A percentile compares a stretch with the other conserved stretches of the same genome.
phyloP scores from a whole-genome alignment of 1,139 yeast species.

The Lodderomyces oxycetoniae region DNA sequence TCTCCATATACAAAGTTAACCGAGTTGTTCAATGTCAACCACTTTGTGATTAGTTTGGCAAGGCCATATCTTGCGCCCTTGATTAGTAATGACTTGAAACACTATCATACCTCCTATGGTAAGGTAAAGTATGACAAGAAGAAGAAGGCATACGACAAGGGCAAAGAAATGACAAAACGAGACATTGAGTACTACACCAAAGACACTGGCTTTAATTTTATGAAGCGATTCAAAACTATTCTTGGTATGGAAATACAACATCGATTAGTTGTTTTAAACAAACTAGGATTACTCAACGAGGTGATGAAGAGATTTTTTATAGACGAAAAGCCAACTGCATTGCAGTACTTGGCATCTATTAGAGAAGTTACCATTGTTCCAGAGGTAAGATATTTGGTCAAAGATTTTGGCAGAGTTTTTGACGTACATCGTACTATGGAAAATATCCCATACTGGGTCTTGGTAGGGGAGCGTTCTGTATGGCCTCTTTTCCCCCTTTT shows the following conservation, averaged over 20 bases:
- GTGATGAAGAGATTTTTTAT: constrained; percentile 71
- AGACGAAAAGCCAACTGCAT: constrained; percentile 80
- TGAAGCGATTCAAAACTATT: constrained; percentile 34
- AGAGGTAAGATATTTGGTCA: constrained; percentile 61
- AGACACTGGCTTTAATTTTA: constrained; percentile 29
- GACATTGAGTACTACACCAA: constrained; percentile 25
- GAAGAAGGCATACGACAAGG: constrained; percentile 7
- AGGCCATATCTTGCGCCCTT: constrained; percentile 91
- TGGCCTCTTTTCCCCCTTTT: constrained; percentile 89
- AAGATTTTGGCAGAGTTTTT: constrained; percentile 66
- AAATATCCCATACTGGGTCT: constrained; percentile 84
- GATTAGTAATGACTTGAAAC: constrained; percentile 76
- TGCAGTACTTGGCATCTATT: constrained; percentile 46
- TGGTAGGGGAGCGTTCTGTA: constrained; percentile 86
- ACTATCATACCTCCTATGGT: constrained; percentile 38
- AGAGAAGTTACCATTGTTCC: constrained; percentile 89
- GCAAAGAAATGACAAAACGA: constrained; percentile 9
- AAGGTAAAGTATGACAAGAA: constrained; percentile 23
- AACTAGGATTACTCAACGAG: constrained; percentile 69
- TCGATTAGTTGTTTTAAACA: constrained; percentile 73
- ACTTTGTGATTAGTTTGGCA: constrained; percentile 83
- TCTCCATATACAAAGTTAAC: constrained; percentile 85
- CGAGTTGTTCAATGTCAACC: constrained; percentile 90
- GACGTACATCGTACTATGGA: constrained; percentile 67
- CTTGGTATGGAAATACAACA: constrained; percentile 70